These are phyloP conservation scores for Phytophthora tentaculata DNA, from an alignment of 352 stramenopile species.

Conservation along the genomic window DNA sequence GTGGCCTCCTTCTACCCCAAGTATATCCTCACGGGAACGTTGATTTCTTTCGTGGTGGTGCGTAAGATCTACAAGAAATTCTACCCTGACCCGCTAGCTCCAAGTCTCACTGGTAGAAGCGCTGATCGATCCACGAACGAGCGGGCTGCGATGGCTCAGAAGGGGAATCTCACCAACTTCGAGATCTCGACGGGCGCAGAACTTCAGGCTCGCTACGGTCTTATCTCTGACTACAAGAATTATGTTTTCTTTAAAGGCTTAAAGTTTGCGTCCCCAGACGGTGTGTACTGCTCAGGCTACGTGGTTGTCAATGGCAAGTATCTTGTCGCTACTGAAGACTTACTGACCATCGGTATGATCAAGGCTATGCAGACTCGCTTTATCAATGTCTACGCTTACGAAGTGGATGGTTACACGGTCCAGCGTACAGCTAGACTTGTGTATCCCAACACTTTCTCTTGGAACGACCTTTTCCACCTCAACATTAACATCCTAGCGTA, in stretches of 20 bases:
- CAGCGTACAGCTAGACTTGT: constrained; percentile 47
- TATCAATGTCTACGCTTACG: constrained; percentile 49
- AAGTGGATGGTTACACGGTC: constrained; percentile 45
- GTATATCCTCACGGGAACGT: constrained; percentile 32
- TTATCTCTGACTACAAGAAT: constrained; percentile 56
- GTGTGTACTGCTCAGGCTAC: constrained; percentile 52
- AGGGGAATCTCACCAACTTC: constrained; percentile 46
- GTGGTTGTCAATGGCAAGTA: constrained; percentile 54
- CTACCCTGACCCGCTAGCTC: constrained; percentile 32
- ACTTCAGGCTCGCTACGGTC: constrained; percentile 38
- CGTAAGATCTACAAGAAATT: constrained; percentile 38
- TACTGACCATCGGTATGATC: constrained; percentile 42
- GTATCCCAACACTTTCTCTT: constrained; percentile 47
- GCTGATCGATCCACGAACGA: constrained; percentile 36
- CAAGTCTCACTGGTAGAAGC: constrained; percentile 32
- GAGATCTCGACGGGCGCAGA: constrained; percentile 44
- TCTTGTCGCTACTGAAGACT: constrained; percentile 46
- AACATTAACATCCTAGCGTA: constrained; percentile 49
- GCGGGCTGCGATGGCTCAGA: constrained; percentile 27
- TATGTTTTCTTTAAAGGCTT: constrained; percentile 54
- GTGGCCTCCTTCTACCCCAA: constrained; percentile 35
- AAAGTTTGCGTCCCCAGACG: constrained; percentile 52
- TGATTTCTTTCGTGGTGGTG: constrained; percentile 30
- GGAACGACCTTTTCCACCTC: constrained; percentile 43
- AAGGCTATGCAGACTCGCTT: constrained; percentile 40